Evolutionary conservation across 2,329 filamentous ascomycete species (phyloP).

Genomic region (Arthrobotrys pseudoclavata): DNA sequence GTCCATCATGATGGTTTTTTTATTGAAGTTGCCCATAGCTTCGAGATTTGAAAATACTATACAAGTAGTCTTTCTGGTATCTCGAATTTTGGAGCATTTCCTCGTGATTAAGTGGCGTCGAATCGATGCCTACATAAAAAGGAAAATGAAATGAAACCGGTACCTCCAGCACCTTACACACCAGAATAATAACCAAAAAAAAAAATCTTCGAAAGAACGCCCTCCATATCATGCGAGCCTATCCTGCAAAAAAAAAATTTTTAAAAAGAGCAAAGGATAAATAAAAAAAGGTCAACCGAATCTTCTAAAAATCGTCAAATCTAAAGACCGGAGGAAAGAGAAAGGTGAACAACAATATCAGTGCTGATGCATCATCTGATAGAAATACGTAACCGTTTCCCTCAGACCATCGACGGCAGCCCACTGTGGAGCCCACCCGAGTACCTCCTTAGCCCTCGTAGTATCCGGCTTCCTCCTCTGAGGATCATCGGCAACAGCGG

Average conservation of each 20-base stretch:
- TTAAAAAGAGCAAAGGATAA: background rate
- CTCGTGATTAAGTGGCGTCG: background rate
- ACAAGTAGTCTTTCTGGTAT: background rate
- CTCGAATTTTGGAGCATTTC: background rate
- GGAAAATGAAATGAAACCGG: background rate
- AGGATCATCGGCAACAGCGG: slow-evolving; percentile 63
- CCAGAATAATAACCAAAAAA: slow-evolving; percentile 1
- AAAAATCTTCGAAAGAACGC: slow-evolving; percentile 17
- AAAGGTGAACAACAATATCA: background rate
- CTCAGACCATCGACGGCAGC: slow-evolving; percentile 62
- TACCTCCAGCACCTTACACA: slow-evolving; percentile 26
- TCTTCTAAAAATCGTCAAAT: background rate
- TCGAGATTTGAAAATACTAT: background rate
- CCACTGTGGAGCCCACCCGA: slow-evolving; percentile 63
- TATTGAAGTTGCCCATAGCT: background rate
- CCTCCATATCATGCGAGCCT: slow-evolving; percentile 20
- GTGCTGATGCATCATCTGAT: slow-evolving; percentile 45
- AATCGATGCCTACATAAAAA: background rate
- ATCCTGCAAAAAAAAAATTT: background rate
- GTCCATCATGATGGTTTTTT: background rate
- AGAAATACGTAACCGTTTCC: slow-evolving; percentile 63
- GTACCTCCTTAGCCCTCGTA: slow-evolving; percentile 62
- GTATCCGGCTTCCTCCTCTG: slow-evolving; percentile 64
- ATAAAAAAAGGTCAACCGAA: slow-evolving; percentile 1
- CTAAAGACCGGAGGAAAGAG: background rate